Evolutionary conservation across 495 filamentous ascomycete species (phyloP), one percentile per base, ranked within the genome.

Genomic region (Talaromyces borbonicus): DNA sequence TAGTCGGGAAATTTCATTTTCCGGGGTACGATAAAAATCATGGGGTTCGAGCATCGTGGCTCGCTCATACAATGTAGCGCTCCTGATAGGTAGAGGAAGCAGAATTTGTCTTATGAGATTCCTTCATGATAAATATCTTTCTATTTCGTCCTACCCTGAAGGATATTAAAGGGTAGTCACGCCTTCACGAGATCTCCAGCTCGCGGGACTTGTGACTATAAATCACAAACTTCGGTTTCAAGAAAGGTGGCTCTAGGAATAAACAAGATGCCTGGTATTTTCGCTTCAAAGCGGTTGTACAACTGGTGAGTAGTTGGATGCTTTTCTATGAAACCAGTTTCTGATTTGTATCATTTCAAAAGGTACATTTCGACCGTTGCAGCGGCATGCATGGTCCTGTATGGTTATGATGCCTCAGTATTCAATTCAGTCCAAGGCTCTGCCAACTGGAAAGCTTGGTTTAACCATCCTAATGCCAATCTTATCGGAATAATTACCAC

Each of bases 381-480:
- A 25, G 77, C 78, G 53, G 67, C 75, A 58, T 81, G 77, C 55
- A 83, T 83, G 79, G 76, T 80, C 12, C 62, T 83, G 12, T 83
- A 80, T 53, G 78, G 79, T 8, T 83, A 80, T 49, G 78, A 83
- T 68, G 77, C 77, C 20, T 79, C 77, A 1, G 77, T 81, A 8
- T 83, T 71, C 66, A 81, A 81, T 56, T 76, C 77, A 18, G 73
- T 80, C 15, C 77, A 79, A 52, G 73, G 71, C 20, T 77, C 72
- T 6, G 56, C 68, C 6, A 74, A 79, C 51, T 81, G 78, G 78
- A 57, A 73, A 5, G 68, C 66, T 12, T 81, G 66, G 56, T 81
- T 83, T 58, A 64, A 76, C 46, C 45, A 78, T 20, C 68, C 73
- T 3, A 68, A 68, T 41, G 47, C 66, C 1, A 64, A 73, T 25